Conservation (phyloP, 352 stramenopile genomes). For the Globisporangium sylvaticum region DNA sequence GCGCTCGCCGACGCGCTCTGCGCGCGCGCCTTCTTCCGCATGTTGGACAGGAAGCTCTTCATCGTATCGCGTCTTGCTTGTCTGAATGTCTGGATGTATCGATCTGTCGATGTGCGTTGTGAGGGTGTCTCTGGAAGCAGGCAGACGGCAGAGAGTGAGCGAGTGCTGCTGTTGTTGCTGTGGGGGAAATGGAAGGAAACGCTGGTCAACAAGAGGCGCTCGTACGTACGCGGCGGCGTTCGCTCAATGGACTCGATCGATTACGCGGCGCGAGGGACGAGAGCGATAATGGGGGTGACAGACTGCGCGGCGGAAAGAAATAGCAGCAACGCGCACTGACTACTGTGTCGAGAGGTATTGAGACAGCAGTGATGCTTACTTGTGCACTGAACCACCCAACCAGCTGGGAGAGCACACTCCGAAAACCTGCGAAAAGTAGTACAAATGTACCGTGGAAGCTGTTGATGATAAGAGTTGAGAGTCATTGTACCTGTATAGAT, state of each 20-base stretch:
- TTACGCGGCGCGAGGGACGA: neutral
- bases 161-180: neutral
- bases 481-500: neutral
- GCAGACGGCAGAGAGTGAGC: neutral
- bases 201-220: neutral
- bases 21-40: conserved; percentile 24
- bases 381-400: neutral
- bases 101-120: conserved; percentile 3
- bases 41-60: conserved; percentile 20
- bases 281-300: neutral
- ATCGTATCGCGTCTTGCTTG: neutral
- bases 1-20: conserved; percentile 7
- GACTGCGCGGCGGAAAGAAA: neutral
- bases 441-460: neutral
- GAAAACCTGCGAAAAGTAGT: neutral
- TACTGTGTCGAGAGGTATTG: neutral
- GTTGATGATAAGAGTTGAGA: too few species aligned
- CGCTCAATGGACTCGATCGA: neutral
- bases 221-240: neutral
- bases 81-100: neutral
- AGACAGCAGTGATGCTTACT: neutral
- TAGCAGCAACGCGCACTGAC: neutral
- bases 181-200: neutral
- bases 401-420: neutral
- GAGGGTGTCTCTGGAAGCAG: neutral